Percentiles rank a stretch among this genome's conserved stretches.
These are phyloP conservation scores for Anastatica hierochuntica DNA, from an alignment of 345 rosid genomes.

Conservation along the genomic window DNA sequence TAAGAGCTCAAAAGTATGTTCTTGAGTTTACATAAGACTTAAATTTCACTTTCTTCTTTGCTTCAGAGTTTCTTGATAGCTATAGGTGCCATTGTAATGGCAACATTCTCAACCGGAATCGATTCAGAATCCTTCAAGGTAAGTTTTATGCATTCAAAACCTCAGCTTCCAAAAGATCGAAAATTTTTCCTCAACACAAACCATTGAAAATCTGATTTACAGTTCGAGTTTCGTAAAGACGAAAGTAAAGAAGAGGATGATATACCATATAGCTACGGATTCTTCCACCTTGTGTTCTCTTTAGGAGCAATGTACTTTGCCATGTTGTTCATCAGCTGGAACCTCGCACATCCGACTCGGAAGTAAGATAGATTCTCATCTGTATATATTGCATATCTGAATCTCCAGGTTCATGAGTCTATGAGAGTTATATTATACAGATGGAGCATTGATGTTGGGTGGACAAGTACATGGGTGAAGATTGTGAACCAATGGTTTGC, in stretches of 20 bases:
- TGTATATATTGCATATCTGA: background rate
- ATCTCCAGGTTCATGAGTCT: background rate
- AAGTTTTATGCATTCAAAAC: background rate
- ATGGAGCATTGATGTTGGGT: slow-evolving; percentile 90
- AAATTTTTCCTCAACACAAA: background rate
- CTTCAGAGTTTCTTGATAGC: slow-evolving; percentile 74
- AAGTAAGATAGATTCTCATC: slow-evolving; percentile 29
- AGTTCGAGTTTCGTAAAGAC: slow-evolving; percentile 53
- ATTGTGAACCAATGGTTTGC: slow-evolving; percentile 86
- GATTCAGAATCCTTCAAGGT: slow-evolving; percentile 85
- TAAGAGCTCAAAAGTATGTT: slow-evolving; percentile 25
- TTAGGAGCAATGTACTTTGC: slow-evolving; percentile 91
- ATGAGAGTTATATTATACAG: too few relatives aligned
- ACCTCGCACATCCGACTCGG: slow-evolving; percentile 46
- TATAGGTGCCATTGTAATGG: slow-evolving; percentile 69
- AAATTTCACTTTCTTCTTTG: background rate
- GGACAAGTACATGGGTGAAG: slow-evolving; percentile 94
- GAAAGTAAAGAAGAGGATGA: slow-evolving; percentile 47
- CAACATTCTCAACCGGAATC: slow-evolving; percentile 89
- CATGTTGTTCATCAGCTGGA: slow-evolving; percentile 88
- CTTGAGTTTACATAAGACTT: background rate
- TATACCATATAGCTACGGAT: slow-evolving; percentile 63
- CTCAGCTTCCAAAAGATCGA: background rate
- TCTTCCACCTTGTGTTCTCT: slow-evolving; percentile 78
- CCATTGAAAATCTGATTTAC: background rate